phyloP scores from a whole-genome alignment of 192 early-diverging fungal species.

The Funneliformis mosseae region DNA sequence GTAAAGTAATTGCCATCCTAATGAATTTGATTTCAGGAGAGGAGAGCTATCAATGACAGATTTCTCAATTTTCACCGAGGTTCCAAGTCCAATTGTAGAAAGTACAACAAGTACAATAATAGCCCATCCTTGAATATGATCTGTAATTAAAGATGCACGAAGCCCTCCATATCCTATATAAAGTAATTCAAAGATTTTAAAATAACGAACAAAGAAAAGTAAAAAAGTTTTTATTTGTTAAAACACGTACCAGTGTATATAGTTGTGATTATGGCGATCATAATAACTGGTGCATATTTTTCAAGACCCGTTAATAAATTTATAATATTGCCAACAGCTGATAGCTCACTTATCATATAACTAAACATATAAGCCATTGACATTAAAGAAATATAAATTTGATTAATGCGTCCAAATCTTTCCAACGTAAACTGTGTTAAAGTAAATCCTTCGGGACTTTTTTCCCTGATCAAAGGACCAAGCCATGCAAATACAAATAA shows the following conservation, averaged over 20 bases:
- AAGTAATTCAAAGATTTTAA: not conserved
- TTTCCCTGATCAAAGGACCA: slow-evolving; percentile 57
- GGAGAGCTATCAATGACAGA: slow-evolving; percentile 43
- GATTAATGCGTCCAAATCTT: slow-evolving; percentile 57
- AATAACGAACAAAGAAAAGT: not conserved
- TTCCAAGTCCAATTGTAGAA: slow-evolving; percentile 47
- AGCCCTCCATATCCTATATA: slow-evolving; percentile 55
- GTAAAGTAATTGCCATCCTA: slow-evolving; percentile 63
- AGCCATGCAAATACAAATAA: slow-evolving; percentile 56
- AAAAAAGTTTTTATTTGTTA: not conserved
- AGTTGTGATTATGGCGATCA: slow-evolving; percentile 59
- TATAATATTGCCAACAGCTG: slow-evolving; percentile 56
- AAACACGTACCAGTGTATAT: slow-evolving; percentile 51
- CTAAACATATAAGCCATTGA: slow-evolving; percentile 60
- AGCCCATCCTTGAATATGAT: slow-evolving; percentile 55
- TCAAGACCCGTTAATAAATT: slow-evolving; percentile 51
- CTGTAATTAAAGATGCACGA: slow-evolving; percentile 60
- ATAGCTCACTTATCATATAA: slow-evolving; percentile 63
- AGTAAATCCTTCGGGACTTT: slow-evolving; percentile 61
- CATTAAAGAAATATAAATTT: slow-evolving; percentile 55
- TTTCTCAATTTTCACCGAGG: slow-evolving; percentile 47
- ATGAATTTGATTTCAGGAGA: slow-evolving; percentile 55
- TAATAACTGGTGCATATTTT: slow-evolving; percentile 51
- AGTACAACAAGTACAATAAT: slow-evolving; percentile 53
- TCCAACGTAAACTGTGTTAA: slow-evolving; percentile 61